Percentiles rank a stretch among this genome's conserved stretches.
phyloP scores from a whole-genome alignment of 2,329 filamentous ascomycete genomes.

The Colletotrichum sp. region DNA sequence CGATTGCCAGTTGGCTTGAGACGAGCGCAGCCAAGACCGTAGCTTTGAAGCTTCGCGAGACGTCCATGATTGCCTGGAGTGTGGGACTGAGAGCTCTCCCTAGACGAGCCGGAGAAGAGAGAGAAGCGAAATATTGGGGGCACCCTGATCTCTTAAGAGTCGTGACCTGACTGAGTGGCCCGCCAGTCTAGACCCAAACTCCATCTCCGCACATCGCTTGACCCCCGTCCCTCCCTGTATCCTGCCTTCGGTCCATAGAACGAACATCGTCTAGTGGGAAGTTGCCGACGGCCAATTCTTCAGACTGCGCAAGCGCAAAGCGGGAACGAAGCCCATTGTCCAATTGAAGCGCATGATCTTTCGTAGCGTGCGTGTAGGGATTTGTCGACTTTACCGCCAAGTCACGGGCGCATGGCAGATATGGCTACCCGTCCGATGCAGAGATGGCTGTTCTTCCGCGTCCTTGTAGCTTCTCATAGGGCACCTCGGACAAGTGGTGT shows the following conservation, averaged over 20 bases:
- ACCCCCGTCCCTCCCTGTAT: not conserved
- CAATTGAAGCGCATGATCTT: not conserved
- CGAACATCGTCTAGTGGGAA: not conserved
- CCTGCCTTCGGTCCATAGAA: not conserved
- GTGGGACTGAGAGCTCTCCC: not conserved
- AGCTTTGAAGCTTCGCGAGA: not conserved
- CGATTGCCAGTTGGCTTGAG: not conserved
- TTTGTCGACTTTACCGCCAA: not conserved
- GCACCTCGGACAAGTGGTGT: not conserved
- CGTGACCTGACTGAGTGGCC: not conserved
- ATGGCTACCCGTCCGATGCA: not conserved
- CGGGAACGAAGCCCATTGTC: not conserved
- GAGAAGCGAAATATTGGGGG: not conserved
- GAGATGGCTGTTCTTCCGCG: not conserved
- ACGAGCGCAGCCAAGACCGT: not conserved
- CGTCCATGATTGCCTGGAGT: not conserved
- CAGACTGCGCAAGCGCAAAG: not conserved
- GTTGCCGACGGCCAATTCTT: not conserved
- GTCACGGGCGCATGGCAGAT: not conserved
- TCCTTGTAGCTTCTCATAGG: not conserved
- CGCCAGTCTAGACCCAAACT: not conserved
- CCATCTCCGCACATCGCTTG: not conserved
- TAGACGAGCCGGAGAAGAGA: not conserved
- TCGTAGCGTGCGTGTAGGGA: not conserved
- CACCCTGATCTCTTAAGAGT: not conserved